phyloP scores from a whole-genome alignment of 306 rosid species.

The Sechiopsis laciniata region DNA sequence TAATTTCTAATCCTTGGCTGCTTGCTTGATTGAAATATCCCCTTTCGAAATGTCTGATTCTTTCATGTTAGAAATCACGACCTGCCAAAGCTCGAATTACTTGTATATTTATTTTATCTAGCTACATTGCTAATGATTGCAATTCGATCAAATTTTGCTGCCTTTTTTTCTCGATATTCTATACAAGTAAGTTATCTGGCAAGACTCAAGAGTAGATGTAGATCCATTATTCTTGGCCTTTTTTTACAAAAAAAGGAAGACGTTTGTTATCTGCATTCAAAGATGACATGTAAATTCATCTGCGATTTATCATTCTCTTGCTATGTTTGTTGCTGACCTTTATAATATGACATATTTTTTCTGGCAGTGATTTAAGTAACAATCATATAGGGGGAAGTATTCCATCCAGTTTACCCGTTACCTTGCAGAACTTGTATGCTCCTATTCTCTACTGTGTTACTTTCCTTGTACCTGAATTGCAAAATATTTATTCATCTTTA shows the following conservation, averaged over 20 bases:
- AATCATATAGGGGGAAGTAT: conserved; percentile 82
- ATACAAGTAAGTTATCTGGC: no score
- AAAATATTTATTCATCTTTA: conserved; percentile 32
- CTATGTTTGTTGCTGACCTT: conserved; percentile 7
- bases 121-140: not conserved
- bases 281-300: conserved; percentile 8
- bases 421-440: conserved; percentile 71
- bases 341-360: conserved; percentile 17
- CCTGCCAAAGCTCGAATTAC: not conserved
- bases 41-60: not conserved
- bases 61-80: not conserved
- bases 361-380: conserved; percentile 77
- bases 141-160: no score
- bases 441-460: conserved; percentile 5
- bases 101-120: not conserved
- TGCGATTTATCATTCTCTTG: not conserved
- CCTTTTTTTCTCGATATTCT: no score
- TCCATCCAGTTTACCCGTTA: conserved; percentile 70
- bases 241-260: no score
- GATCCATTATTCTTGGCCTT: no score
- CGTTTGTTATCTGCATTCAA: not conserved
- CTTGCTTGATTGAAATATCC: conserved; percentile 4
- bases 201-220: no score
- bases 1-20: not conserved
- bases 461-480: conserved; percentile 25